Base-by-base conservation (phyloP, 2,329 filamentous ascomycete genomes). In the Talaromyces amestolkiae region DNA sequence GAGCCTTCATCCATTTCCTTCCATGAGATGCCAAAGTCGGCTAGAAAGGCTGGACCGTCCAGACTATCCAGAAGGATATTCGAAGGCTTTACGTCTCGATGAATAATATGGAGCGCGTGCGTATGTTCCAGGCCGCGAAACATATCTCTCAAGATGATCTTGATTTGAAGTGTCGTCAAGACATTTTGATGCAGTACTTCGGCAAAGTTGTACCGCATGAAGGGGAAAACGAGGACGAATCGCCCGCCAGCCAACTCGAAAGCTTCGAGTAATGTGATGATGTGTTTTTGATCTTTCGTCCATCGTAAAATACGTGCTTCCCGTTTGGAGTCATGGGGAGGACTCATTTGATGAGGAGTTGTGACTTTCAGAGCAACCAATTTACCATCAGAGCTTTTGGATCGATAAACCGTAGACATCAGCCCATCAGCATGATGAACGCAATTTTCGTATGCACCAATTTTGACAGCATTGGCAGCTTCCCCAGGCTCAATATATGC, bases 21-120 rank as follows among this genome's bases (percentile, higher is more conserved):
- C 93, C 93, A 97, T 9, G 93, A 87, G 45, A 95, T 96, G 60
- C 95, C 94, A 79, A 99, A 98, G 76, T 99, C 95, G 41, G 92
- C 88, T 2, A 99, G 83, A 70, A 89, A 91, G 3, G 91, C 91
- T 4, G 92, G 90, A 0, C 91, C 91, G 6, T 84, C 80, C 0
- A 85, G 80, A 0, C 89, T 87, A 49, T 84, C 81, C 54, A 97
- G 84, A 9, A 97, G 82, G 41, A 99, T 85, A 62, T 97, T 96
- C 0, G 92, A 93, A 0, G 95, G 95, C 74, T 99, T 99, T 74
- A 99, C 82, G 74, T 99, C 95, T 65, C 95, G 89, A 76, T 99
- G 95, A 63, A 99, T 90, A 65, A 99, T 93, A 8, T 87, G 90
- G 27, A 87, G 79, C 8, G 76, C 70, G 75, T 99, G 95, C 2